Percentiles rank a stretch among this genome's conserved stretches.
These are phyloP conservation scores for Kodamaea fukazawae DNA, from an alignment of 805 yeast genomes.

Conservation along the genomic window DNA sequence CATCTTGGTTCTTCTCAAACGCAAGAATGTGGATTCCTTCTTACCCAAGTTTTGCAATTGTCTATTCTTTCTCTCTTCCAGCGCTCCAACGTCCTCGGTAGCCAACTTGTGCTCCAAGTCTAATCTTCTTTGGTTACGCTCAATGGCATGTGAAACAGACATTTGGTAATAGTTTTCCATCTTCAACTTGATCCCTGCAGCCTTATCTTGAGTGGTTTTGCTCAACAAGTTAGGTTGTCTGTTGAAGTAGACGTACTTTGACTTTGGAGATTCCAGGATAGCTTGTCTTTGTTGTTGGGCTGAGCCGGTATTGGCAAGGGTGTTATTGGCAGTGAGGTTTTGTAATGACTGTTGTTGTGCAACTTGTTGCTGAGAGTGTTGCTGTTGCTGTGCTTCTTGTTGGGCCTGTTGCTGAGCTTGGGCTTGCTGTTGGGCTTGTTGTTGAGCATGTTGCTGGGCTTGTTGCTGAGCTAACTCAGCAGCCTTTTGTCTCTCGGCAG, in stretches of 20 bases:
- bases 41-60: conserved; percentile 80
- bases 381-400: conserved; percentile 14
- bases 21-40: conserved; percentile 81
- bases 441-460: conserved; percentile 11
- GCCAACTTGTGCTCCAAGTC: conserved; percentile 73
- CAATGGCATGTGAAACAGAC: conserved; percentile 88
- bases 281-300: conserved; percentile 8
- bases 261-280: conserved; percentile 11
- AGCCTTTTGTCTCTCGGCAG: conserved; percentile 1
- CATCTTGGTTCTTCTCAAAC: conserved; percentile 80
- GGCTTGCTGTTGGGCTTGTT: conserved; percentile 13
- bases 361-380: conserved; percentile 11
- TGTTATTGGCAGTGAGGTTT: conserved; percentile 16
- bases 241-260: conserved; percentile 67
- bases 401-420: conserved; percentile 13
- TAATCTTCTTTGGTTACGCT: conserved; percentile 88
- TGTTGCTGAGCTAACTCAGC: conserved; percentile 11
- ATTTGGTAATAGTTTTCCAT: conserved; percentile 83
- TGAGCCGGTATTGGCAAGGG: conserved; percentile 9
- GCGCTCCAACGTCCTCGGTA: conserved; percentile 58
- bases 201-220: conserved; percentile 75
- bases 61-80: conserved; percentile 82
- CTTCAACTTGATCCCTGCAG: conserved; percentile 77
- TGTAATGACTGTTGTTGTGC: not conserved
- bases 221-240: conserved; percentile 78